Evolutionary conservation across 352 stramenopile species (phyloP).

Genomic region (Pythium apleroticum): DNA sequence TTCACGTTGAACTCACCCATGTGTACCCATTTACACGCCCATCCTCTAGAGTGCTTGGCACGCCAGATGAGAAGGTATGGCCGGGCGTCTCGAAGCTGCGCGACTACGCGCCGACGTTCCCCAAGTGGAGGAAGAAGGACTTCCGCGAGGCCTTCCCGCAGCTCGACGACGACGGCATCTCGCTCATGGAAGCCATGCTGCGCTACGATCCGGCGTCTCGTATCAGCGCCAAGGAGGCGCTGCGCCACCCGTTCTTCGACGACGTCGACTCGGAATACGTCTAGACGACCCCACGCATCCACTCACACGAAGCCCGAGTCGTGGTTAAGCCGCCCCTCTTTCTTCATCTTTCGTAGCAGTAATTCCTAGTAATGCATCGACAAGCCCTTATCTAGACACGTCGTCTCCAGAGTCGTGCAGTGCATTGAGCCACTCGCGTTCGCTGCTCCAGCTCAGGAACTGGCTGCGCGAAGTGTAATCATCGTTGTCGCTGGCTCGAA

Average conservation of each 20-base stretch:
- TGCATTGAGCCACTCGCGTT: neutral
- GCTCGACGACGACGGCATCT: slow-evolving; percentile 53
- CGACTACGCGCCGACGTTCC: slow-evolving; percentile 95
- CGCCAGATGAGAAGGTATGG: slow-evolving; percentile 95
- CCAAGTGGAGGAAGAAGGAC: slow-evolving; percentile 93
- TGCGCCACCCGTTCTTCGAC: slow-evolving; percentile 86
- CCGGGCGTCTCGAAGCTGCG: slow-evolving; percentile 94
- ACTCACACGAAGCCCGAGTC: neutral
- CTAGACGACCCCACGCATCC: slow-evolving; percentile 26
- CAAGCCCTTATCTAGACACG: slow-evolving; percentile 6
- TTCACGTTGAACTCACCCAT: neutral
- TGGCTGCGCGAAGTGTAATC: neutral
- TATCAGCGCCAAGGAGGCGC: slow-evolving; percentile 81
- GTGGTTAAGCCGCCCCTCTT: neutral
- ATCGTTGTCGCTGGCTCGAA: slow-evolving; percentile 7
- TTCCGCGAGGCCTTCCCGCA: slow-evolving; percentile 64
- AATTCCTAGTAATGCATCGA: slow-evolving; percentile 17
- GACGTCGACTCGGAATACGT: slow-evolving; percentile 74
- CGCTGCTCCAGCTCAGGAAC: neutral
- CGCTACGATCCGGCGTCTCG: slow-evolving; percentile 64
- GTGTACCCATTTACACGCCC: neutral
- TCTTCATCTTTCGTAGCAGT: slow-evolving; percentile 7
- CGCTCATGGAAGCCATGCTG: slow-evolving; percentile 79
- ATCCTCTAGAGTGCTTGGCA: slow-evolving; percentile 87
- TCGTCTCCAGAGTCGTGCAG: neutral